Evolutionary conservation across 345 rosid species (phyloP).

Genomic region (Bruguiera sexangula): DNA sequence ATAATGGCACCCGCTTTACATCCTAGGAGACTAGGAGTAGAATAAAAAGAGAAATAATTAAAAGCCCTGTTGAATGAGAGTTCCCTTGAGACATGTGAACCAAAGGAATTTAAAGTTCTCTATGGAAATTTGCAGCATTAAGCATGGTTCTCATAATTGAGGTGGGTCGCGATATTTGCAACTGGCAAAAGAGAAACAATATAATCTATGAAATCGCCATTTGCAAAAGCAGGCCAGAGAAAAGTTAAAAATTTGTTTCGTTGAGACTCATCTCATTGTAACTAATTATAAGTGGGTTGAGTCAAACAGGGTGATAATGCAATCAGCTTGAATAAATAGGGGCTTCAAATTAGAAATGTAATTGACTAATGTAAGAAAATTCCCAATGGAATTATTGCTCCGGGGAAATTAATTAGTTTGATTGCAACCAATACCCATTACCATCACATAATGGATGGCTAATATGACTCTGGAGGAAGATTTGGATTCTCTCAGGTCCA

Average conservation of each 20-base stretch:
- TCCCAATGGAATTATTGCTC: background rate
- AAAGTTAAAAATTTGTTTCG: background rate
- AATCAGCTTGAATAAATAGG: background rate
- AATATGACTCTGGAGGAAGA: constrained; percentile 14
- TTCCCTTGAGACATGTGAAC: background rate
- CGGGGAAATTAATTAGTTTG: background rate
- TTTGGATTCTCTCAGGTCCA: constrained; percentile 22
- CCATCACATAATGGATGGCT: constrained; percentile 7
- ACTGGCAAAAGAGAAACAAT: background rate
- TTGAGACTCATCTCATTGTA: background rate
- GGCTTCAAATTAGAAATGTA: background rate
- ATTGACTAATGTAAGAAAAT: background rate
- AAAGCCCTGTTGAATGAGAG: background rate
- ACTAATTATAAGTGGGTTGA: background rate
- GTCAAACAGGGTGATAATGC: background rate
- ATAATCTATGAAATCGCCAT: background rate
- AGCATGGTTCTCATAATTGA: background rate
- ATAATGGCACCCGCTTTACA: background rate
- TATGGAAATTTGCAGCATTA: background rate
- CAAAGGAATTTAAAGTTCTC: background rate
- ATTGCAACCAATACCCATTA: background rate
- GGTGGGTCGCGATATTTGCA: background rate
- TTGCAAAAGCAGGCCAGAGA: background rate
- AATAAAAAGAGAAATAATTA: background rate
- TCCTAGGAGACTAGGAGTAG: background rate